Evolutionary conservation across 1,139 yeast species (phyloP).

Genomic region (Taphrina confusa): DNA sequence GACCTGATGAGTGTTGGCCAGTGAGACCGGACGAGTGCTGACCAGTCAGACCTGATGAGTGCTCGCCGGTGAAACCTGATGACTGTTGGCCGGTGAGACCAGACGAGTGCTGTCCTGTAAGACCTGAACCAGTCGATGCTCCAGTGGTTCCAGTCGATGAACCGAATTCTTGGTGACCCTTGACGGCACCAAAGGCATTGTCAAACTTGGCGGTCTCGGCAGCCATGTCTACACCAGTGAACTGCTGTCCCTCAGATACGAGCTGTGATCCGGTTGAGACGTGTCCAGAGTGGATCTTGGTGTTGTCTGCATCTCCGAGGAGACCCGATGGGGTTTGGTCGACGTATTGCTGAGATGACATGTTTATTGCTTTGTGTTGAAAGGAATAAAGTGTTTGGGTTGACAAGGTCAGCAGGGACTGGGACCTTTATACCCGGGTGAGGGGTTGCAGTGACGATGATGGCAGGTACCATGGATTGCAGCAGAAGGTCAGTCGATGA

Average conservation of each 20-base stretch:
- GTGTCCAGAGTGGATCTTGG: slow-evolving; percentile 23
- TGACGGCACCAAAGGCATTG: slow-evolving; percentile 23
- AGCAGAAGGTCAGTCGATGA: slow-evolving; percentile 9
- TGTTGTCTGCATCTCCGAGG: slow-evolving; percentile 10
- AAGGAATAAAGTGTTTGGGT: background rate
- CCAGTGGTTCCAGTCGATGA: background rate
- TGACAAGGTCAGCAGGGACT: background rate
- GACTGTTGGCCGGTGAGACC: background rate
- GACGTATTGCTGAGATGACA: slow-evolving; percentile 16
- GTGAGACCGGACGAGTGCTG: background rate
- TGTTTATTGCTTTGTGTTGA: background rate
- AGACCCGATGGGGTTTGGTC: slow-evolving; percentile 4
- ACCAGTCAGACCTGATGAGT: background rate
- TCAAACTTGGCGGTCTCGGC: slow-evolving; percentile 33
- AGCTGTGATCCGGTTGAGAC: slow-evolving; percentile 26
- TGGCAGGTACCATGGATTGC: background rate
- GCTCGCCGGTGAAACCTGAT: too few relatives aligned
- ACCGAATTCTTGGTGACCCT: background rate
- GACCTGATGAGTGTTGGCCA: background rate
- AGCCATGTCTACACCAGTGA: slow-evolving; percentile 27
- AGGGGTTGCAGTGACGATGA: slow-evolving; percentile 1
- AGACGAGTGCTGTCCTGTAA: background rate
- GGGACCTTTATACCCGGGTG: background rate
- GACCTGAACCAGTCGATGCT: background rate
- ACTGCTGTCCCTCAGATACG: slow-evolving; percentile 13